Conservation (phyloP, 2,329 filamentous ascomycete species). For the Monosporascus sp. region DNA sequence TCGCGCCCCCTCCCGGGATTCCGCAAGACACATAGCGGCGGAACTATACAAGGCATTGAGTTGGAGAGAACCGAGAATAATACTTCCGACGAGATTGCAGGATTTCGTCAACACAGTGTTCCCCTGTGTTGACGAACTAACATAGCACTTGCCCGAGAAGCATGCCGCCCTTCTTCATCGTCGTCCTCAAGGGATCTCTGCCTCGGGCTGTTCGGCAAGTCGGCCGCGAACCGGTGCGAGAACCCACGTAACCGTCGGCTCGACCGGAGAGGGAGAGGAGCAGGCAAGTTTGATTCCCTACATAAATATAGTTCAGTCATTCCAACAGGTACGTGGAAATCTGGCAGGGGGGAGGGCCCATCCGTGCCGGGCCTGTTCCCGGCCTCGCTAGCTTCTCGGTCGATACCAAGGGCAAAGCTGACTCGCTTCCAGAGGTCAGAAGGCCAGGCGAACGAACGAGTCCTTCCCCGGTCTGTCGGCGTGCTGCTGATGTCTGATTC, state of each 20-base stretch:
- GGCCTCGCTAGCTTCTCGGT: slow-evolving; percentile 1
- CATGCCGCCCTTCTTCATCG: slow-evolving; percentile 1
- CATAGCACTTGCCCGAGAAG: slow-evolving; percentile 6
- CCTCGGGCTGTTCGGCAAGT: slow-evolving; percentile 15
- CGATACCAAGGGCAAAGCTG: too few species aligned
- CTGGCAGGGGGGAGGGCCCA: too few species aligned
- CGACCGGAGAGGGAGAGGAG: slow-evolving; percentile 19
- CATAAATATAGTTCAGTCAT: too few species aligned
- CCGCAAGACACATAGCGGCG: too few species aligned
- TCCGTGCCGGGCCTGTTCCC: too few species aligned
- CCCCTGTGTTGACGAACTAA: slow-evolving; percentile 18
- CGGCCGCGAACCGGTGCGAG: slow-evolving; percentile 20
- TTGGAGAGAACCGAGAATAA: too few species aligned
- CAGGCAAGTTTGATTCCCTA: slow-evolving; percentile 5
- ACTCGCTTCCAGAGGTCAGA: slow-evolving; percentile 19
- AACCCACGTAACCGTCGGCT: slow-evolving; percentile 14
- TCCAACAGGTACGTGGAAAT: too few species aligned
- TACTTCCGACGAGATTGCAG: slow-evolving; percentile 12
- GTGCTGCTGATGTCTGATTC: background rate
- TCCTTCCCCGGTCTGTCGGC: background rate
- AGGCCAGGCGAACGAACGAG: slow-evolving; percentile 15
- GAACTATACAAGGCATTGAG: too few species aligned
- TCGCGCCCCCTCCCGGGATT: background rate
- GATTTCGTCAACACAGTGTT: slow-evolving; percentile 25
- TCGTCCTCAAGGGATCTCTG: slow-evolving; percentile 8